Conservation (phyloP, 257 asterid species). For the Forsythia viridissima region DNA sequence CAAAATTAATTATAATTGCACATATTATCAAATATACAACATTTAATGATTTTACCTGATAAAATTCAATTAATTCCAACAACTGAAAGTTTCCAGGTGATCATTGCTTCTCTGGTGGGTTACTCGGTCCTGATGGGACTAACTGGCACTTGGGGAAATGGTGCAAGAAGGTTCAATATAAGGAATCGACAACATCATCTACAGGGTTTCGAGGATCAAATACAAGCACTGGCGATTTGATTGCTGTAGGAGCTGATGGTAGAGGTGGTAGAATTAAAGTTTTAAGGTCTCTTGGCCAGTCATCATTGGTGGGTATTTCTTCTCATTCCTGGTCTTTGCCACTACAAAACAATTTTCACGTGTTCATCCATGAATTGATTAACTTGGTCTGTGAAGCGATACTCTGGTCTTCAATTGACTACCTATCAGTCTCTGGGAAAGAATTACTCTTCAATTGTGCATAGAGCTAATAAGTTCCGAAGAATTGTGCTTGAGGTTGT, state of each 20-base stretch:
- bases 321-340: background rate
- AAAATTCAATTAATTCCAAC: too few relatives aligned
- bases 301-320: constrained; percentile 52
- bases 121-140: constrained; percentile 83
- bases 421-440: too few relatives aligned
- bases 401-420: background rate
- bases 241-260: constrained; percentile 94
- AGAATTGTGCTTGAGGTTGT: background rate
- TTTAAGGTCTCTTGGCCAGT: constrained; percentile 62
- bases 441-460: too few relatives aligned
- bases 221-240: constrained; percentile 57
- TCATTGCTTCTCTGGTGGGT: constrained; percentile 67
- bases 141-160: constrained; percentile 91
- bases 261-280: constrained; percentile 88
- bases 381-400: too few relatives aligned
- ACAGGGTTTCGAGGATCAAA: constrained; percentile 41
- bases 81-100: constrained; percentile 38
- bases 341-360: background rate
- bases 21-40: too few relatives aligned
- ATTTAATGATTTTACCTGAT: too few relatives aligned
- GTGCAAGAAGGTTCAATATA: constrained; percentile 68
- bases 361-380: background rate
- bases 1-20: too few relatives aligned
- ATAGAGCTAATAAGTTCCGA: too few relatives aligned
- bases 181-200: constrained; percentile 35